Base-by-base conservation (phyloP, 257 asterid species). In the Datura wrightii region DNA sequence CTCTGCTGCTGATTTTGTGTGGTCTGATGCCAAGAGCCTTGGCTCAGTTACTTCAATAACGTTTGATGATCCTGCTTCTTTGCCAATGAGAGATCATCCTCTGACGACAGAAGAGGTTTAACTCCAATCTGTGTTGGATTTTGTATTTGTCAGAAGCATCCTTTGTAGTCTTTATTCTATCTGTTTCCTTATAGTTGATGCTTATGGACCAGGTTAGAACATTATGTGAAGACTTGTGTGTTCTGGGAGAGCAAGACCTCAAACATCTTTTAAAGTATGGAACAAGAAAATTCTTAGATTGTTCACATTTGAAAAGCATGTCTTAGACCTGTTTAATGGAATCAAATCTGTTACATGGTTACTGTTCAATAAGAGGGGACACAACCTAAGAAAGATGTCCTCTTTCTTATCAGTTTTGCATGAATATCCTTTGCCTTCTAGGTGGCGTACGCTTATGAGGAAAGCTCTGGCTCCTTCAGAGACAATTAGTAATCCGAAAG, bases 221-320 rank as follows among this genome's bases (percentile, higher is more conserved):
- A 70, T 91, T 92, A 31, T 95, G 99, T 58, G 99, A 95, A 39
- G 97, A 97, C 87, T 90, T 94, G 67, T 93, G 93, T 31, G 95
- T 97, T 88, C 69, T 94, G 63, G 98, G 98, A 81, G 93, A 93
- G 92, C 98, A 97, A 89, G 98, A 95, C 80, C 95, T 97, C 83
- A 94, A 91, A 91, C 89, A 93, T 89, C 92, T 95, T 83, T 54
- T 92, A 46, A 97, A 93, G 98, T 97, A 92, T 88, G 96, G 52
- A 83, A 18, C 83, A 48, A 16, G 39, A 71, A 42, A 46, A 3
- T 58, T 54, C 5, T 55, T 85, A 41, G 65, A 71, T n/a, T 71
- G 56, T 69, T 69, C 24, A 46, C 31, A 67, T 14, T 67, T 14
- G 78, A 67, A 67, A 66, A 67, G 52, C 78, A 69, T 69, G 79